phyloP scores from a whole-genome alignment of 2,329 filamentous ascomycete genomes.

The Elsinoe necatrix region DNA sequence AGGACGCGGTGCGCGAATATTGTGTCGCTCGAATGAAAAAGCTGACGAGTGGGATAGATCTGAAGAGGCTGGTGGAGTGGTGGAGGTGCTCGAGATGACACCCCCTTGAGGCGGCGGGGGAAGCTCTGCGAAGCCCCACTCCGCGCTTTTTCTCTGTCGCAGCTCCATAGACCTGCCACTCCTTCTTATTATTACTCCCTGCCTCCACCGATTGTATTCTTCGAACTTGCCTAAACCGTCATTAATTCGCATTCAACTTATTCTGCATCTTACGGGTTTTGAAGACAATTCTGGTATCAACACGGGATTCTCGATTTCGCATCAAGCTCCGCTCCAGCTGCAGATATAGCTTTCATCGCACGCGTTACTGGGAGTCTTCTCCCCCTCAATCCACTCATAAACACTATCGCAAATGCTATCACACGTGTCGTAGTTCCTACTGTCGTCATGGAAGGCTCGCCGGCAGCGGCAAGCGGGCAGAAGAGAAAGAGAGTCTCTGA shows the following conservation, averaged over 20 bases:
- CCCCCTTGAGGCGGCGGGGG: neutral
- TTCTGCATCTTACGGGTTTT: too few species aligned
- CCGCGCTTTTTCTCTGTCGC: too few species aligned
- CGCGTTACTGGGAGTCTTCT: neutral
- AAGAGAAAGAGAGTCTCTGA: conserved; percentile 9
- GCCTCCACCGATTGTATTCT: too few species aligned
- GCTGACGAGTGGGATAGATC: neutral
- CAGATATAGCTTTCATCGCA: conserved; percentile 1
- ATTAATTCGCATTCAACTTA: too few species aligned
- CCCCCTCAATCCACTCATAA: neutral
- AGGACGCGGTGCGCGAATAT: too few species aligned
- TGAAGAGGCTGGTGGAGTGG: neutral
- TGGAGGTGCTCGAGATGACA: neutral
- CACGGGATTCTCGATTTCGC: neutral
- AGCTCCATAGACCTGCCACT: neutral
- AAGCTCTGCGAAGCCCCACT: neutral
- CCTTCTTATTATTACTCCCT: neutral
- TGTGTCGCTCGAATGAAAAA: neutral
- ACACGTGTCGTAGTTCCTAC: neutral
- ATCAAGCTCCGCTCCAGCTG: conserved; percentile 16
- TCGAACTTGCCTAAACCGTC: too few species aligned
- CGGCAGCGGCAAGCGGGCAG: neutral
- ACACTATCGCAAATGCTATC: neutral
- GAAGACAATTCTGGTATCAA: neutral
- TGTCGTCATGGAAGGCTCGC: conserved; percentile 10